Conservation (phyloP, 2,329 filamentous ascomycete species). For the Teratosphaeria destructans region DNA sequence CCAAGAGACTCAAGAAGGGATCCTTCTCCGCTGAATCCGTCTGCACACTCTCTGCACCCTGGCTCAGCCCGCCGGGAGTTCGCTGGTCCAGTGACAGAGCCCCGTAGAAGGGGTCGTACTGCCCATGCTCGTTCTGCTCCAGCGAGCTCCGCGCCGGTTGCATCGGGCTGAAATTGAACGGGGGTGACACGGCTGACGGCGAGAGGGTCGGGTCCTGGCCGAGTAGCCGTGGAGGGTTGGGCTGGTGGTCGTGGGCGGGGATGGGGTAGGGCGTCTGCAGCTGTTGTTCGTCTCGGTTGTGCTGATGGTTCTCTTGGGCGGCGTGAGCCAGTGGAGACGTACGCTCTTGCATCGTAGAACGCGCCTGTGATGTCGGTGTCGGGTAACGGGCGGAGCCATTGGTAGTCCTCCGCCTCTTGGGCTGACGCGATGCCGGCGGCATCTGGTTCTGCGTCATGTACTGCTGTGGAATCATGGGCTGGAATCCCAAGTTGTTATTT, state of each 20-base stretch:
- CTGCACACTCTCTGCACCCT: slow-evolving; percentile 27
- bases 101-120: slow-evolving; percentile 15
- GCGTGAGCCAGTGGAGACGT: not conserved
- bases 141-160: slow-evolving; percentile 7
- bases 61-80: slow-evolving; percentile 35
- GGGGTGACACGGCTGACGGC: slow-evolving; percentile 31
- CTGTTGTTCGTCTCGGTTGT: not conserved
- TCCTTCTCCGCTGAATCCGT: slow-evolving; percentile 47
- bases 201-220: slow-evolving; percentile 14
- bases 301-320: not conserved
- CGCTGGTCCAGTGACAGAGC: slow-evolving; percentile 27
- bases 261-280: not conserved
- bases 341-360: not conserved
- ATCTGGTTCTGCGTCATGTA: slow-evolving; percentile 13
- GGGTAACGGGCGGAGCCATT: slow-evolving; percentile 14
- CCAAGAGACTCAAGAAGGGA: slow-evolving; percentile 66
- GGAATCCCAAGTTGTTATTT: not conserved
- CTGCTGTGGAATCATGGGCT: slow-evolving; percentile 7
- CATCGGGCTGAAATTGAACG: slow-evolving; percentile 26
- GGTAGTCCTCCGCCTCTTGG: slow-evolving; percentile 15
- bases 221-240: slow-evolving; percentile 4
- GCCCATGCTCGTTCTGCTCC: slow-evolving; percentile 5
- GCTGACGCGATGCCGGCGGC: slow-evolving; percentile 1
- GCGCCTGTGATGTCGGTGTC: slow-evolving; percentile 7
- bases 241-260: not conserved